These are phyloP conservation scores for Blastocystis sp. DNA, from an alignment of 352 stramenopile genomes.

Conservation along the genomic window DNA sequence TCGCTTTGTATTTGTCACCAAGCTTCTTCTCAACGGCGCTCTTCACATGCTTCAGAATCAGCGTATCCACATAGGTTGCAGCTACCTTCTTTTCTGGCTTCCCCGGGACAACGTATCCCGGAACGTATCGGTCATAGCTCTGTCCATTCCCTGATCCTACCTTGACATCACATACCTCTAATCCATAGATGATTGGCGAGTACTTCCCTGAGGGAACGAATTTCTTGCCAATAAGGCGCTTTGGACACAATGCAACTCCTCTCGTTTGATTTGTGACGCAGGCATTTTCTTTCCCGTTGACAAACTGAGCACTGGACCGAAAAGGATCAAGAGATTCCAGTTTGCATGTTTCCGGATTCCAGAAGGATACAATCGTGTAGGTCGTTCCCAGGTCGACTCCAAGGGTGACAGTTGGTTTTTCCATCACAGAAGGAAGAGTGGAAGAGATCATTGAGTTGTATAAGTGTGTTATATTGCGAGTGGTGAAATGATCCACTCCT, in stretches of 20 bases:
- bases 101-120: background rate
- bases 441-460: background rate
- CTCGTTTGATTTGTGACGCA: background rate
- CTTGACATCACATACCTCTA: background rate
- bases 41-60: conserved; percentile 47
- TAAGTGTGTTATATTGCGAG: no score
- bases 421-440: background rate
- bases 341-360: background rate
- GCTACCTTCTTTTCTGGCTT: background rate
- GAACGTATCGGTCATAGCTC: background rate
- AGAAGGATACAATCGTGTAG: background rate
- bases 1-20: background rate
- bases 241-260: conserved; percentile 1
- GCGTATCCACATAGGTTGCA: background rate
- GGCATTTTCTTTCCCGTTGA: background rate
- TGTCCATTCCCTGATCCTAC: background rate
- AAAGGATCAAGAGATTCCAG: background rate
- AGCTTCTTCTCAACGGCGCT: background rate
- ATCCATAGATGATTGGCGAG: background rate
- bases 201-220: background rate
- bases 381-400: conserved; percentile 37
- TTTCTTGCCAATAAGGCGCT: conserved; percentile 18
- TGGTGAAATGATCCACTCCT: no score
- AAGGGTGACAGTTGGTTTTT: background rate
- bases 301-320: background rate